Evolutionary conservation across 345 rosid species (phyloP).

Genomic region (Eutrema yunnanense): DNA sequence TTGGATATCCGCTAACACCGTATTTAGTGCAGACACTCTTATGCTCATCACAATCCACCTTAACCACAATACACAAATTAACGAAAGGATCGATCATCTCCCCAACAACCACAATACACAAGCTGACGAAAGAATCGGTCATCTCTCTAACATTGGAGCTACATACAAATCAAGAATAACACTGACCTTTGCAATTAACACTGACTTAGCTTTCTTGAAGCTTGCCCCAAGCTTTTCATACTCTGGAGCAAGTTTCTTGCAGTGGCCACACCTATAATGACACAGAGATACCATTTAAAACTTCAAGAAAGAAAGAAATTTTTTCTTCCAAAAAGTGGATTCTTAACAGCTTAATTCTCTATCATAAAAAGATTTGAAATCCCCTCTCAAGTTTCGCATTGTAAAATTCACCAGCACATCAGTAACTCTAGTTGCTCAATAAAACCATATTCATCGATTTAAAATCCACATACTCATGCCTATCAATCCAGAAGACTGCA

Average conservation of each 20-base stretch:
- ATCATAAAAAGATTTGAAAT: neutral
- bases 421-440: neutral
- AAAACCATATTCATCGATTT: neutral
- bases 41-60: slow-evolving; percentile 99
- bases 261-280: slow-evolving; percentile 86
- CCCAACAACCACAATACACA: slow-evolving; percentile 12
- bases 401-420: neutral
- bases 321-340: neutral
- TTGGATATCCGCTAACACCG: slow-evolving; percentile 96
- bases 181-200: slow-evolving; percentile 88
- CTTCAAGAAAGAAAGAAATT: neutral
- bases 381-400: neutral
- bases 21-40: slow-evolving; percentile 79
- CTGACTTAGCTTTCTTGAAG: slow-evolving; percentile 81
- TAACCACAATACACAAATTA: slow-evolving; percentile 21
- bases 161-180: neutral
- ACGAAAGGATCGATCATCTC: slow-evolving; percentile 4
- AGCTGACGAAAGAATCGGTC: neutral
- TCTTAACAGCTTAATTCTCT: neutral
- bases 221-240: slow-evolving; percentile 87
- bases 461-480: neutral
- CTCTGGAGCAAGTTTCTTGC: slow-evolving; percentile 98
- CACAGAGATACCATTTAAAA: neutral
- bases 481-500: neutral
- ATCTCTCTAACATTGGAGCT: neutral